Percentiles rank a stretch among this genome's conserved stretches.
Evolutionary conservation across 2,329 filamentous ascomycete species (phyloP).

Genomic region (Magnaporthiopsis rhizophila): DNA sequence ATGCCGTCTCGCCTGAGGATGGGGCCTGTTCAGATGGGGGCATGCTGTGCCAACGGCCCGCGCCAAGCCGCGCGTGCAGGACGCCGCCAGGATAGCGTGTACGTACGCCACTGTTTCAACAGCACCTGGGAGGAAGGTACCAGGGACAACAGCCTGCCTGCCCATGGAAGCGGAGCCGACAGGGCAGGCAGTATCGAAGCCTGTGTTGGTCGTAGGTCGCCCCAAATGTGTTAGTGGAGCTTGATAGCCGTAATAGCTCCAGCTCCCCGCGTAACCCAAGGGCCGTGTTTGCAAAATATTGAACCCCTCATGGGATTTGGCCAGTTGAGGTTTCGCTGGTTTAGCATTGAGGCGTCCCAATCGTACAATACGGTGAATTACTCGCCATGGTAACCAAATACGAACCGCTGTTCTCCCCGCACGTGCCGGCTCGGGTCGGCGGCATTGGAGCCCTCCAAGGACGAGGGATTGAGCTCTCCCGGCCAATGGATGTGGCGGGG

Average conservation of each 20-base stretch:
- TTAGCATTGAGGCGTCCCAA: too few species aligned
- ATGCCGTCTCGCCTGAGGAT: neutral
- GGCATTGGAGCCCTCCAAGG: neutral
- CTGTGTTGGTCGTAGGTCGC: neutral
- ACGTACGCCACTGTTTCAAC: neutral
- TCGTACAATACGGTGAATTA: too few species aligned
- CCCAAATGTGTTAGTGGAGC: neutral
- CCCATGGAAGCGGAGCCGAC: neutral
- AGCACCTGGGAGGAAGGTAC: neutral
- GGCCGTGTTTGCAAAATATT: too few species aligned
- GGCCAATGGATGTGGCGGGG: neutral
- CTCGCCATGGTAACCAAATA: too few species aligned
- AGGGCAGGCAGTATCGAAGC: neutral
- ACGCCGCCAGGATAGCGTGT: neutral
- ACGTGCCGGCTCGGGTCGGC: too few species aligned
- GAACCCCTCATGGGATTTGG: too few species aligned
- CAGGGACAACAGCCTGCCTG: neutral
- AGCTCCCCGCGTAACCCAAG: too few species aligned
- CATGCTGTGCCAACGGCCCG: neutral
- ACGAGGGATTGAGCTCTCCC: neutral
- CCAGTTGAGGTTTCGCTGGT: too few species aligned
- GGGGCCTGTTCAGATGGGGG: neutral
- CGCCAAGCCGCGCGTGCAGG: neutral
- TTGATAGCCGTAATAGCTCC: too few species aligned
- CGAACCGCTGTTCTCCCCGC: too few species aligned